Conservation (phyloP, 257 asterid species). For the Scutellaria barbata region DNA sequence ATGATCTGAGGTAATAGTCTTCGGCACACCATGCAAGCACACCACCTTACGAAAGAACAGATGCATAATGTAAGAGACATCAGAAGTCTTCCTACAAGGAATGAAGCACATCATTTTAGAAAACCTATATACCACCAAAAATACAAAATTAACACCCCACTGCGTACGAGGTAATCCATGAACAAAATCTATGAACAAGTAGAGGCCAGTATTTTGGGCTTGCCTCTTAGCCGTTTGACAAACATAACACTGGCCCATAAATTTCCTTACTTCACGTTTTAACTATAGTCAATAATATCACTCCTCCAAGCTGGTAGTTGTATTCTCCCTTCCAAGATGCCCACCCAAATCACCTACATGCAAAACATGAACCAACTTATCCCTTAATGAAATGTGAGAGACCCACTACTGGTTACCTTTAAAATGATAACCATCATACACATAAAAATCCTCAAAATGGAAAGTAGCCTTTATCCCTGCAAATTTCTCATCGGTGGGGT, state of each 20-base stretch:
- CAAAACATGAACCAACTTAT: neutral
- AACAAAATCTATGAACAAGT: neutral
- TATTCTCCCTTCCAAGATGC: neutral
- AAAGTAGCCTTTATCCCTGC: neutral
- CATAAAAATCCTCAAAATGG: neutral
- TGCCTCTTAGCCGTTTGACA: neutral
- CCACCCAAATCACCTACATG: neutral
- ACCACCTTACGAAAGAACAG: neutral
- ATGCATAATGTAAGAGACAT: neutral
- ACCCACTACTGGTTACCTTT: too few species aligned
- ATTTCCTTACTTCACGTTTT: neutral
- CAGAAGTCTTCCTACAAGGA: slow-evolving; percentile 2
- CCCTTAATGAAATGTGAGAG: neutral
- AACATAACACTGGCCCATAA: neutral
- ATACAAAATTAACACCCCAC: neutral
- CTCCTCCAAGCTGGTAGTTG: neutral
- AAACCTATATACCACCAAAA: neutral
- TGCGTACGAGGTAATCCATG: neutral
- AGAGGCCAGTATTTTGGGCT: slow-evolving; percentile 6
- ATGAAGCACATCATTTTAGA: neutral
- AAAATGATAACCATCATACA: neutral
- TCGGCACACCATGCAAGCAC: neutral
- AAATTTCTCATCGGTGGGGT: neutral
- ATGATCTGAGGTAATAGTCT: neutral
- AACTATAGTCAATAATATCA: neutral